Conservation (phyloP, 495 filamentous ascomycete genomes). For the Beverwykella pulmonaria region DNA sequence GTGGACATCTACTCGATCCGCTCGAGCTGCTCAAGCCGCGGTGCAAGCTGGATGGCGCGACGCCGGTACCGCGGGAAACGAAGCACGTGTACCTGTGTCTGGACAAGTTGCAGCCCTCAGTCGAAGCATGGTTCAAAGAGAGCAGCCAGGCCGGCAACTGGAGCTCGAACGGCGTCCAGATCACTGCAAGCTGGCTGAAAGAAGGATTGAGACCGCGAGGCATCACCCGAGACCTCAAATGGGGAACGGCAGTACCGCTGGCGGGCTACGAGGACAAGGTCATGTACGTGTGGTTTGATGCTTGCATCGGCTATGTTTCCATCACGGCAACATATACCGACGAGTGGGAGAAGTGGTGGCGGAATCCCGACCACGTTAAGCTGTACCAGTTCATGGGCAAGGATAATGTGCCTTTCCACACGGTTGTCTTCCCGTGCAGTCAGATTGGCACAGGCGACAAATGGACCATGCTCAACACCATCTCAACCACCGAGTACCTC, state of each 20-base stretch:
- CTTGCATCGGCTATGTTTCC: conserved; percentile 92
- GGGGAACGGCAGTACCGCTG: conserved; percentile 69
- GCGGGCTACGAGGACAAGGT: conserved; percentile 76
- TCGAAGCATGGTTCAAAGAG: conserved; percentile 70
- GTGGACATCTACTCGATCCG: conserved; percentile 75
- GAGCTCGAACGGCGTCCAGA: conserved; percentile 70
- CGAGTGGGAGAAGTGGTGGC: conserved; percentile 96
- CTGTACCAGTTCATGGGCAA: conserved; percentile 99
- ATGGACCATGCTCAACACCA: conserved; percentile 89
- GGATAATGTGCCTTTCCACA: conserved; percentile 93
- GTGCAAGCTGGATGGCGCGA: conserved; percentile 84
- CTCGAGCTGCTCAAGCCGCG: conserved; percentile 59
- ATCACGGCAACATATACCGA: conserved; percentile 93
- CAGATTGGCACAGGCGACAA: conserved; percentile 80
- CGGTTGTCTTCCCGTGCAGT: conserved; percentile 86
- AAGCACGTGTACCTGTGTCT: conserved; percentile 77
- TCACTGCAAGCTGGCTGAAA: conserved; percentile 70
- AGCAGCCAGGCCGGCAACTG: conserved; percentile 65
- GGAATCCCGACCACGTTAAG: conserved; percentile 80
- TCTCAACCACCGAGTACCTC: conserved; percentile 92
- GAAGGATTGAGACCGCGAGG: conserved; percentile 80
- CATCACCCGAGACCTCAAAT: conserved; percentile 91
- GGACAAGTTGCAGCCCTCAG: conserved; percentile 74
- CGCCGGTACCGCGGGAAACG: conserved; percentile 70
- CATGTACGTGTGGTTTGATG: conserved; percentile 98